These are phyloP conservation scores for Leucosporidium scottii DNA, from an alignment of 768 basidiomycete genomes.

Conservation along the genomic window DNA sequence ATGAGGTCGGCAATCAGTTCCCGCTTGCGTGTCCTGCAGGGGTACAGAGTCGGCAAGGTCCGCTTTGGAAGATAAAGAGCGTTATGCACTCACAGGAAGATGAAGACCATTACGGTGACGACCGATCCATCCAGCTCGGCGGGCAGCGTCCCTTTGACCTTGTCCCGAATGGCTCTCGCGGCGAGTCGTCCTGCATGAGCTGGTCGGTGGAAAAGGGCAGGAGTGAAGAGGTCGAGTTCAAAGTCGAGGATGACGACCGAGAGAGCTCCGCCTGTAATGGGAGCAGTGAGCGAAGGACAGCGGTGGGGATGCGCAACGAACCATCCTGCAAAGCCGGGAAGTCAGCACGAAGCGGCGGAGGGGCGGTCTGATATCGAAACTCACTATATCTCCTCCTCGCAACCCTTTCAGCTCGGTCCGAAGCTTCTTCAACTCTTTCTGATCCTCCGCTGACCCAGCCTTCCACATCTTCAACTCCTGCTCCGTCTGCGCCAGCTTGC, in stretches of 20 bases:
- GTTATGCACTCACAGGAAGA: background rate
- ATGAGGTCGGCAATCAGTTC: too few relatives aligned
- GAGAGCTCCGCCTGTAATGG: constrained; percentile 1
- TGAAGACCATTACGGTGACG: background rate
- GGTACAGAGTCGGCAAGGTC: background rate
- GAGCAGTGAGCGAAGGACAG: background rate
- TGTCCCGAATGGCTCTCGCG: background rate
- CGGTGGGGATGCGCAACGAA: background rate
- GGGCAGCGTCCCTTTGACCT: background rate
- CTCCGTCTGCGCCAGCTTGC: too few relatives aligned
- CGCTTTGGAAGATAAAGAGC: too few relatives aligned
- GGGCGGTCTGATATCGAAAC: background rate
- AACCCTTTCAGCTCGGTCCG: background rate
- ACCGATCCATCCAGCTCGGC: background rate
- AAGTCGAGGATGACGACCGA: constrained; percentile 16
- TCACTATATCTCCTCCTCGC: background rate
- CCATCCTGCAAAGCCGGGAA: background rate
- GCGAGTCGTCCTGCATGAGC: background rate
- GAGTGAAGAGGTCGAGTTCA: constrained; percentile 6
- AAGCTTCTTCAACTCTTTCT: background rate
- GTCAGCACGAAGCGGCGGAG: background rate
- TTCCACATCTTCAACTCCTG: too few relatives aligned
- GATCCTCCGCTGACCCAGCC: too few relatives aligned
- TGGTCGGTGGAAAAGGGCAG: background rate
- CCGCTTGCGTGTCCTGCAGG: background rate